Conservation (phyloP, 306 rosid genomes). For the Hippophae rhamnoides region DNA sequence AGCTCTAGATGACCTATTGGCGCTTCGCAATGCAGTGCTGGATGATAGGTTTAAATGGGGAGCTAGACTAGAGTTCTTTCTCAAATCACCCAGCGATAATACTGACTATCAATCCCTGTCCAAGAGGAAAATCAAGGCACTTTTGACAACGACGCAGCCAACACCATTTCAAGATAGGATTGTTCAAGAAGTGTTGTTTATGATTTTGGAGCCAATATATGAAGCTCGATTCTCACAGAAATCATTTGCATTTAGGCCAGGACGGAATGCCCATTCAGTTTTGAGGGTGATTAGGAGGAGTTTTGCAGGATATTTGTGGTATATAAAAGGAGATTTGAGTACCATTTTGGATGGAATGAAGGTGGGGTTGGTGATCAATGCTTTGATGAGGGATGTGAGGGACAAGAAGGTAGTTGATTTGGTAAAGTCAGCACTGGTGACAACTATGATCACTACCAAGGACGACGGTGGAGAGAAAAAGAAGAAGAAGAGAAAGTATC, state of each 20-base stretch:
- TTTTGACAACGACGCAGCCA: constrained; percentile 67
- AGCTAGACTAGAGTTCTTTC: constrained; percentile 52
- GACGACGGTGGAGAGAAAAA: constrained; percentile 58
- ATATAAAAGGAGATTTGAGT: constrained; percentile 74
- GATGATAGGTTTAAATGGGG: constrained; percentile 84
- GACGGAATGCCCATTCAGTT: constrained; percentile 68
- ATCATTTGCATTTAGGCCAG: constrained; percentile 68
- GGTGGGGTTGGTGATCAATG: constrained; percentile 62
- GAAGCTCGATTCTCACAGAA: constrained; percentile 66
- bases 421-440: constrained; percentile 60
- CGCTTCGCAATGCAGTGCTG: constrained; percentile 76
- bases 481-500: constrained; percentile 71
- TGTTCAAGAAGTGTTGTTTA: constrained; percentile 71
- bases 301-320: constrained; percentile 87
- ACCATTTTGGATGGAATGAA: constrained; percentile 74
- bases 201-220: constrained; percentile 78
- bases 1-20: constrained; percentile 59
- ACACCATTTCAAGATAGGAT: constrained; percentile 79
- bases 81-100: constrained; percentile 64
- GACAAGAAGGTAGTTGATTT: constrained; percentile 75
- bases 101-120: constrained; percentile 64
- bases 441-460: constrained; percentile 49
- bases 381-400: constrained; percentile 83
- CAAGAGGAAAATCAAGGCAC: constrained; percentile 61
- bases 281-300: constrained; percentile 70